phyloP scores from a whole-genome alignment of 208 protist genomes.

The Lotmaria passim region DNA sequence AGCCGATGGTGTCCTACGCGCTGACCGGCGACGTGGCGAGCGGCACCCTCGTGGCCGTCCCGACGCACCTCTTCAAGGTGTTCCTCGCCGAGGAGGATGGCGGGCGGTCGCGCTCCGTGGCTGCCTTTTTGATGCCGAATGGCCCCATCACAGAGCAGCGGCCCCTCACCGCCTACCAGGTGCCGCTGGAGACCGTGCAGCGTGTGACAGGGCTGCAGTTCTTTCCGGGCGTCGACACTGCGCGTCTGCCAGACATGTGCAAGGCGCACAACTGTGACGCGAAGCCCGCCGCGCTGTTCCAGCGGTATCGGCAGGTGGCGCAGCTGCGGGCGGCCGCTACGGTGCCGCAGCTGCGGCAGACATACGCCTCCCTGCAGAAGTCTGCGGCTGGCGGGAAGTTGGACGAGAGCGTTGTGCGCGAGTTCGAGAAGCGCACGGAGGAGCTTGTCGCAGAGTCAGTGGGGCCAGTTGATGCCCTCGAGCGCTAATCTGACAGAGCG shows the following conservation, averaged over 20 bases:
- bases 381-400: conserved; percentile 27
- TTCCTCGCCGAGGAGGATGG: conserved; percentile 56
- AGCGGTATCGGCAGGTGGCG: conserved; percentile 62
- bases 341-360: conserved; percentile 54
- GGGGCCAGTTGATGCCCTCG: conserved; percentile 23
- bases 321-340: conserved; percentile 60
- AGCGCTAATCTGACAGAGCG: not conserved
- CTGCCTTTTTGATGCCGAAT: conserved; percentile 86
- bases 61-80: conserved; percentile 88
- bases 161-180: conserved; percentile 76
- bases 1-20: conserved; percentile 62
- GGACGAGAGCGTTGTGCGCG: conserved; percentile 41
- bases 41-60: conserved; percentile 65
- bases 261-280: conserved; percentile 53
- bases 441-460: conserved; percentile 49
- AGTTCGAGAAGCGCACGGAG: conserved; percentile 49
- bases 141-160: conserved; percentile 61
- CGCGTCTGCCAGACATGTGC: conserved; percentile 61
- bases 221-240: conserved; percentile 53
- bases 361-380: conserved; percentile 44
- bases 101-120: conserved; percentile 36
- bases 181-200: conserved; percentile 59
- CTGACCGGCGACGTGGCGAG: conserved; percentile 51
- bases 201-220: conserved; percentile 74
- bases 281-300: conserved; percentile 45